phyloP scores from a whole-genome alignment of 2,329 filamentous ascomycete genomes.

The Eurotiales sp. region DNA sequence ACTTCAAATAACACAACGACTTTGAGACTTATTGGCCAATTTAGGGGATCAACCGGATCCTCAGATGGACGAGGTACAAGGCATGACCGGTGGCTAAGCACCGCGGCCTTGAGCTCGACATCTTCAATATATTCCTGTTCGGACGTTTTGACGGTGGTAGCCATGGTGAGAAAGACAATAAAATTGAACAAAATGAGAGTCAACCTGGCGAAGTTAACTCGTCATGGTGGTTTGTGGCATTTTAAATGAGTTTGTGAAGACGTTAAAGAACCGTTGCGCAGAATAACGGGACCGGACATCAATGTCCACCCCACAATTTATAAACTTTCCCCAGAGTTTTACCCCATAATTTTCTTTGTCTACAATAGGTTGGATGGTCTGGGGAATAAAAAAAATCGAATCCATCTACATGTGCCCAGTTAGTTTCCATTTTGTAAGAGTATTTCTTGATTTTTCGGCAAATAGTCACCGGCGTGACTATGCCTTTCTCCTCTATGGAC shows the following conservation, averaged over 20 bases:
- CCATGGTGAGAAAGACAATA: neutral
- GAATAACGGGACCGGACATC: neutral
- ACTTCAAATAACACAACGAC: constrained; percentile 4
- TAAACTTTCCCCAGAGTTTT: too few relatives aligned
- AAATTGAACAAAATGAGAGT: too few relatives aligned
- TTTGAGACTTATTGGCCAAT: constrained; percentile 7
- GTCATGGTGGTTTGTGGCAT: too few relatives aligned
- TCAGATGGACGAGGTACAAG: constrained; percentile 8
- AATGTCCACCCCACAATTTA: constrained; percentile 1
- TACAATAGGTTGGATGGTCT: too few relatives aligned
- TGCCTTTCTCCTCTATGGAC: too few relatives aligned
- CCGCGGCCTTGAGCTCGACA: constrained; percentile 3
- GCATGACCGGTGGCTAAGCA: neutral
- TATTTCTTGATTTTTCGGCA: too few relatives aligned
- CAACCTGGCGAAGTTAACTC: too few relatives aligned
- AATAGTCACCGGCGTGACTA: too few relatives aligned
- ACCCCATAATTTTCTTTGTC: neutral
- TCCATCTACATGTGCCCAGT: too few relatives aligned
- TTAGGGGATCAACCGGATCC: constrained; percentile 5
- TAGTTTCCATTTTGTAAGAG: too few relatives aligned
- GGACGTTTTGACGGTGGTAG: constrained; percentile 1
- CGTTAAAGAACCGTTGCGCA: neutral
- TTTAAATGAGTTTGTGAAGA: too few relatives aligned
- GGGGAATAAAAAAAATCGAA: too few relatives aligned
- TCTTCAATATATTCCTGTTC: constrained; percentile 8